Conservation (phyloP, 768 basidiomycete genomes). For the Boletellus ananas region DNA sequence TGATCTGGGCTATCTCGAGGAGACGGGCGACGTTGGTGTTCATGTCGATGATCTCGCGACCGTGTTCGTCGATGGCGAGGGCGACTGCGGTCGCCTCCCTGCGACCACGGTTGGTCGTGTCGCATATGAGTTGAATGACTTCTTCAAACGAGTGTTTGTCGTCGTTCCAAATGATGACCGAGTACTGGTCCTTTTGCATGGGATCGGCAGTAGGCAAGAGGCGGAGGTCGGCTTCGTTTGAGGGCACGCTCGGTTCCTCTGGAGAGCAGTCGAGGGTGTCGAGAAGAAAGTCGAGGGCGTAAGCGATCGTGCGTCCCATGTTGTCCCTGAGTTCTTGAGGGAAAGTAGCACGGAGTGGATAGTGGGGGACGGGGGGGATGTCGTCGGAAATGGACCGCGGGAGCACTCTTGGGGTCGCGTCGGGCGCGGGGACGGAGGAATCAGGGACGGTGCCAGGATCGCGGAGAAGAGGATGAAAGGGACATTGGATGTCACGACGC, state of each 20-base stretch:
- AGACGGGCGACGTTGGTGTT: constrained; percentile 49
- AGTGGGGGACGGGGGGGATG: constrained; percentile 58
- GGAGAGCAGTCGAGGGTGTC: constrained; percentile 81
- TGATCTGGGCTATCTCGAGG: constrained; percentile 73
- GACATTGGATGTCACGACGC: constrained; percentile 63
- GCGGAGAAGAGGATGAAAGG: constrained; percentile 62
- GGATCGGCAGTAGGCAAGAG: constrained; percentile 75
- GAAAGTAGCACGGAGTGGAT: constrained; percentile 51
- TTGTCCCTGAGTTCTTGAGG: constrained; percentile 69
- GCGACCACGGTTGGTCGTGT: constrained; percentile 45
- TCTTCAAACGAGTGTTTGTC: constrained; percentile 95
- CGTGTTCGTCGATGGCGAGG: constrained; percentile 67
- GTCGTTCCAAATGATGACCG: constrained; percentile 91
- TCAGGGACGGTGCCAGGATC: constrained; percentile 11
- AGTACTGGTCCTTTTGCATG: constrained; percentile 74
- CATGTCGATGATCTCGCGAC: constrained; percentile 82
- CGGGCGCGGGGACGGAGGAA: constrained; percentile 16
- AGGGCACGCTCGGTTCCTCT: constrained; percentile 67
- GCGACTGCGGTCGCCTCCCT: constrained; percentile 58
- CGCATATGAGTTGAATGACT: constrained; percentile 68
- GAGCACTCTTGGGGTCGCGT: constrained; percentile 41
- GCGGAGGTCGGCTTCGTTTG: constrained; percentile 64
- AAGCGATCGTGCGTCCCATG: constrained; percentile 69
- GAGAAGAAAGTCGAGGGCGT: constrained; percentile 78
- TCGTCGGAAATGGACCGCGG: constrained; percentile 42